Percentiles rank a stretch among this genome's conserved stretches.
Evolutionary conservation across 2,329 filamentous ascomycete genomes (phyloP).

Genomic region (Chaetomium sp.): DNA sequence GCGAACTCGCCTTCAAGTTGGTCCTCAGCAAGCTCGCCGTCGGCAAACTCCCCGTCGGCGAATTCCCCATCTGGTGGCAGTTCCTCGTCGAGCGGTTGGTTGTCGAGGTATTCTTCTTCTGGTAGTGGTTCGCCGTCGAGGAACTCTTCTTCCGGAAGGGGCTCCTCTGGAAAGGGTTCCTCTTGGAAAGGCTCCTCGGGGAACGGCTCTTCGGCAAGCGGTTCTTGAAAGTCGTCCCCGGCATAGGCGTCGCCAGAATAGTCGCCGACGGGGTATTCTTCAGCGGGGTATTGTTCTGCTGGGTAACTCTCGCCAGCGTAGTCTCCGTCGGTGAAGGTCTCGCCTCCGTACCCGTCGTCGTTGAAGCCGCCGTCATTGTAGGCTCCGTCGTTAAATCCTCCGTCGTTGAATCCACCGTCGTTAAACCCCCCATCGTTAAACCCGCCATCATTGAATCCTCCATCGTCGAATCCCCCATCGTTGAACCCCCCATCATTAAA

Average conservation of each 20-base stretch:
- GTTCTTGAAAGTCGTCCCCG: not conserved
- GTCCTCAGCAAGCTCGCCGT: not conserved
- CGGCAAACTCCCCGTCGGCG: not conserved
- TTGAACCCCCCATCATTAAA: not conserved
- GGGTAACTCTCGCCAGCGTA: not conserved
- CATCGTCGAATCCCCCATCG: not conserved
- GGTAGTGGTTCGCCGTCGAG: not conserved
- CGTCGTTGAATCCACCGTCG: not conserved
- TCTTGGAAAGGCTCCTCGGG: not conserved
- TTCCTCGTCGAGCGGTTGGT: not conserved
- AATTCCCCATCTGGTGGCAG: not conserved
- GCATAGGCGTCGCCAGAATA: not conserved
- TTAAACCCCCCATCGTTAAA: not conserved
- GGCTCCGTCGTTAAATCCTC: not conserved
- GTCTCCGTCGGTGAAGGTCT: not conserved
- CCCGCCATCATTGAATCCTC: not conserved
- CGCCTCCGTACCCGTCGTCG: no score
- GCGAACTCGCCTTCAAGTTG: not conserved
- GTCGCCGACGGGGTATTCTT: not conserved
- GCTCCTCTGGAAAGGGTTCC: not conserved
- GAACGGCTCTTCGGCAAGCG: not conserved
- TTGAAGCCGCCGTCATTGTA: not conserved
- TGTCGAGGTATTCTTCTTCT: not conserved
- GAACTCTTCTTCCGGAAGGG: not conserved
- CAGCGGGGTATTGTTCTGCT: not conserved